Evolutionary conservation across 163 green algal species (phyloP).

Genomic region (Chlamydomonas reinhardtii): DNA sequence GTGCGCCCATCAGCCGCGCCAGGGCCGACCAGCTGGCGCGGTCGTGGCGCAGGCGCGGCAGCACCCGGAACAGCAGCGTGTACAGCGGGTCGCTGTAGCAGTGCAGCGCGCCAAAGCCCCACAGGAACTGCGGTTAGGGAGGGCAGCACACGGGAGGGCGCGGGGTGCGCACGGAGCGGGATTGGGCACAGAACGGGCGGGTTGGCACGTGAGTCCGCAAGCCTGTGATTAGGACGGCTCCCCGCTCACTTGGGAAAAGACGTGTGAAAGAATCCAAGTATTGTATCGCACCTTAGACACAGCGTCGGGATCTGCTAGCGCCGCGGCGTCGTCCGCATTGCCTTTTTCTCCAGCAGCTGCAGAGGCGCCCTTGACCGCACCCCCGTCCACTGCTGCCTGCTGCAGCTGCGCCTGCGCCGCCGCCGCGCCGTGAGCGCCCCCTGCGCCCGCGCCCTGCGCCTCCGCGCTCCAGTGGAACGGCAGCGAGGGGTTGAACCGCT

Average conservation of each 20-base stretch:
- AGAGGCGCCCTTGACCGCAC: too few species aligned
- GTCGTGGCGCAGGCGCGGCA: conserved; percentile 29
- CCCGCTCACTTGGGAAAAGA: too few species aligned
- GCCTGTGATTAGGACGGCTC: too few species aligned
- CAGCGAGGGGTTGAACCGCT: conserved; percentile 33
- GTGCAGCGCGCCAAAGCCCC: conserved; percentile 17
- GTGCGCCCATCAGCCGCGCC: conserved; percentile 30
- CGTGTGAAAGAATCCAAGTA: too few species aligned
- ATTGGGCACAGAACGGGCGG: too few species aligned
- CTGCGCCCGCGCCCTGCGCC: background rate
- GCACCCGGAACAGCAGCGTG: conserved; percentile 42
- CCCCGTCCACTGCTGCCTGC: too few species aligned
- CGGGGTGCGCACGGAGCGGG: too few species aligned
- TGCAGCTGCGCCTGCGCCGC: too few species aligned
- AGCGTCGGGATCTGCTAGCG: conserved; percentile 29
- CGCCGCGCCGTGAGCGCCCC: background rate
- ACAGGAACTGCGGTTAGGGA: background rate
- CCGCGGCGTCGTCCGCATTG: background rate
- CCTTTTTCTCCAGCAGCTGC: too few species aligned
- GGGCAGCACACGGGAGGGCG: too few species aligned
- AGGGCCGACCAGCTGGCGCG: conserved; percentile 29
- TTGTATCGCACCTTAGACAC: background rate
- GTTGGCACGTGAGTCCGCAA: too few species aligned
- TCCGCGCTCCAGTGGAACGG: conserved; percentile 9
- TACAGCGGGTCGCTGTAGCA: conserved; percentile 41